Evolutionary conservation across 2,329 filamentous ascomycete genomes (phyloP), one percentile per base, ranked within the genome.

Genomic region (Colletotrichum limetticola): DNA sequence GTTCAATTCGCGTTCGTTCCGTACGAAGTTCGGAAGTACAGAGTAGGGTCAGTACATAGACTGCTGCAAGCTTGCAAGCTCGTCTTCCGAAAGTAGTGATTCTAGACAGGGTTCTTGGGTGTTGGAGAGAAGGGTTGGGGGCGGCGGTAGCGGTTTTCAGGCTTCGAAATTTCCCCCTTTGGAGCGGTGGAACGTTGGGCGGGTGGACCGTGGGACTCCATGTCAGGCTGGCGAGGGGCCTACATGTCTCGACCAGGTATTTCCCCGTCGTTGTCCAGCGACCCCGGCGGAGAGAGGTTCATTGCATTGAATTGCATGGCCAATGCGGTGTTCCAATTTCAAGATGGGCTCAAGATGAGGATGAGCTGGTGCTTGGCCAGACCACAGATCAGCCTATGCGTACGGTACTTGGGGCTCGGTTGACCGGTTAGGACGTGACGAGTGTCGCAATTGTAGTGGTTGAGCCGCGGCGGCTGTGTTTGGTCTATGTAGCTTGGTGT

Each of bases 291-390:
- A 55, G 68, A 24, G 55, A 59, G 58, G 66, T 60, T 72, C 55
- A 46, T 72, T 69, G 70, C 70, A 72, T 72, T 72, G 70, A 72
- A 65, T 49, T 70, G 70, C 24, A 28, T 72, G 70, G 66, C 66
- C 70, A 70, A 46, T 72, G 70, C 70, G 60, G 42, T 61, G 66
- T 72, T 65, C 32, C 66, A 72, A 64, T 70, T 66, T 72, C 70
- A 32, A 64, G 59, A 64, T 58, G 68, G 59, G 61, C 58, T 57
- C 37, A 55, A 63, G 59, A 24, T 49, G 61, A 68, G 46, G 42
- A 72, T 64, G 69, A 64, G 16, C 52, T 28, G 46, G 52, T 61
- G 46, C 63, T 71, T 71, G 68, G 63, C 49, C 57, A 58, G 53
- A 32, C 57, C 57, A 68, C 52, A 46, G 14, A 57, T 67, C 56